Evolutionary conservation across 2,329 filamentous ascomycete genomes (phyloP).

Genomic region (Phialophora tarda): DNA sequence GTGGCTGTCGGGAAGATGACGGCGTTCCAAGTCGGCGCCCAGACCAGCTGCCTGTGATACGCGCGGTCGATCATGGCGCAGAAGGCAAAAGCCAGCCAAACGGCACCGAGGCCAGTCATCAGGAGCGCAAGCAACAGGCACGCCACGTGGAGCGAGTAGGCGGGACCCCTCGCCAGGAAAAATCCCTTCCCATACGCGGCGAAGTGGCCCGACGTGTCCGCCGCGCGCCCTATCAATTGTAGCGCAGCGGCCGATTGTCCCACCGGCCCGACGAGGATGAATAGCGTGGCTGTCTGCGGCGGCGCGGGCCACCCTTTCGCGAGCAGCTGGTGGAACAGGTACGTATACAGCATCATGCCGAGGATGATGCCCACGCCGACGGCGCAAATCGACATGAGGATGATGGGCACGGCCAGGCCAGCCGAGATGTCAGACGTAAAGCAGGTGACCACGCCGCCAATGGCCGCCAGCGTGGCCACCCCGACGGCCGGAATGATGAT

Average conservation of each 20-base stretch:
- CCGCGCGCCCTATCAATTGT: constrained; percentile 46
- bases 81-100: constrained; percentile 52
- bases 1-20: constrained; percentile 37
- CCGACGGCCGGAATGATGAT: constrained; percentile 40
- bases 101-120: constrained; percentile 49
- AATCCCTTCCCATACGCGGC: constrained; percentile 44
- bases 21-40: constrained; percentile 35
- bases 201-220: constrained; percentile 43
- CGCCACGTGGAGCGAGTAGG: constrained; percentile 42
- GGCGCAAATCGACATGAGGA: constrained; percentile 49
- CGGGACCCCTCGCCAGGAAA: constrained; percentile 46
- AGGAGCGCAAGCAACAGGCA: constrained; percentile 49
- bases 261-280: constrained; percentile 51
- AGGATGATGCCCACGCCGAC: constrained; percentile 46
- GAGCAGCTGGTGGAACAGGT: constrained; percentile 33
- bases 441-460: constrained; percentile 29
- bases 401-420: constrained; percentile 47
- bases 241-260: constrained; percentile 45
- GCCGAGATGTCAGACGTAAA: constrained; percentile 36
- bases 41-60: constrained; percentile 24
- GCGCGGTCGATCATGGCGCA: constrained; percentile 30
- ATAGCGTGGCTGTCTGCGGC: constrained; percentile 44
- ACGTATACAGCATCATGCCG: constrained; percentile 46
- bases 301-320: constrained; percentile 35
- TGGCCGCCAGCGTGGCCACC: constrained; percentile 33